A percentile compares a stretch with the other conserved stretches of the same genome.
Evolutionary conservation across 2,329 filamentous ascomycete species (phyloP).

Genomic region (Cladophialophora carrionii): DNA sequence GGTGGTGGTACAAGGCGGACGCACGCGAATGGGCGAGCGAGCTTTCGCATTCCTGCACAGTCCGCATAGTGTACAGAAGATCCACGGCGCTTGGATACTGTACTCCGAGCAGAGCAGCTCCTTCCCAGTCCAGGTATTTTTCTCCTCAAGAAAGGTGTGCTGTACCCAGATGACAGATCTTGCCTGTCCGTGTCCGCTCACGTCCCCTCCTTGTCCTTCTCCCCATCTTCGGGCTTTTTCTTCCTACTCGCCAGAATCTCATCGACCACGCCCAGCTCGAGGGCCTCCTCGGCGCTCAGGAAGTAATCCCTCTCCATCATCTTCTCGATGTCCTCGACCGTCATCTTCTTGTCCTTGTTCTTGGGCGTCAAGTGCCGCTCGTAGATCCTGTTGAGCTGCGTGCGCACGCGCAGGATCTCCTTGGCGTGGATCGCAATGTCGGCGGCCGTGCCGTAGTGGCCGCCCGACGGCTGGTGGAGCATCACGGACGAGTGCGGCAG

Average conservation of each 20-base stretch:
- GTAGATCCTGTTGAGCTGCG: slow-evolving; percentile 89
- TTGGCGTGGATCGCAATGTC: slow-evolving; percentile 98
- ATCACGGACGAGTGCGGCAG: slow-evolving; percentile 92
- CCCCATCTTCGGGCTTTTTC: slow-evolving; percentile 24
- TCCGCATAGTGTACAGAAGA: slow-evolving; percentile 2
- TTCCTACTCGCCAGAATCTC: slow-evolving; percentile 70
- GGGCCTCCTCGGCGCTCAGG: slow-evolving; percentile 82
- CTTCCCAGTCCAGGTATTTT: neutral
- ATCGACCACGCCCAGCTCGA: slow-evolving; percentile 89
- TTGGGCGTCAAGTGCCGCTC: slow-evolving; percentile 73
- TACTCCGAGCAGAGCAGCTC: neutral
- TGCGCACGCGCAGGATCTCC: slow-evolving; percentile 85
- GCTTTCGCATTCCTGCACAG: neutral
- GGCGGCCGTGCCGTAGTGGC: slow-evolving; percentile 66
- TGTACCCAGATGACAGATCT: neutral
- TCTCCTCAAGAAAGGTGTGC: neutral
- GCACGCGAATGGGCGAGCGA: neutral
- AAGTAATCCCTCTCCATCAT: slow-evolving; percentile 98
- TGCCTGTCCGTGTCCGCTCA: neutral
- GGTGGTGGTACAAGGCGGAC: neutral
- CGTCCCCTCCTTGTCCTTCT: slow-evolving; percentile 10
- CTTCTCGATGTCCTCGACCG: slow-evolving; percentile 75
- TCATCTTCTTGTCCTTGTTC: slow-evolving; percentile 34
- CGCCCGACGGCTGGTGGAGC: slow-evolving; percentile 92
- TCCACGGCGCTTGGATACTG: neutral